Evolutionary conservation across 108 stramenopile species (phyloP).

Genomic region (Nitzschia palea): DNA sequence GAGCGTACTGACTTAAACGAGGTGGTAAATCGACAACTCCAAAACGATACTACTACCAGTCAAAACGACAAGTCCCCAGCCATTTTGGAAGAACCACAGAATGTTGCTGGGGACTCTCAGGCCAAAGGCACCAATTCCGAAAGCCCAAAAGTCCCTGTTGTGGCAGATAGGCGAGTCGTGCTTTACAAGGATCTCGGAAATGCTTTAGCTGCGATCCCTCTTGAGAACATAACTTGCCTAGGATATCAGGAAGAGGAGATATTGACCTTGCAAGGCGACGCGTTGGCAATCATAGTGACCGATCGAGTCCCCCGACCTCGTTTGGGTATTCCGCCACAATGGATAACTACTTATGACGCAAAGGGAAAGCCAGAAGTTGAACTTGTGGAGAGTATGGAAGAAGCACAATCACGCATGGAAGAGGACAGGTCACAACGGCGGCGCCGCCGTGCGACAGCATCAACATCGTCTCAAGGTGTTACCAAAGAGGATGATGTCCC

Average conservation of each 20-base stretch:
- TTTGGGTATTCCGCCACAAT: constrained; percentile 61
- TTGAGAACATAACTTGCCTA: constrained; percentile 34
- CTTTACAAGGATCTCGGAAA: constrained; percentile 16
- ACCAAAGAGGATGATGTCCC: not conserved
- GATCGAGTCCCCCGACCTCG: constrained; percentile 54
- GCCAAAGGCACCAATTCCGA: no score
- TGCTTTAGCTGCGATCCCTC: constrained; percentile 17
- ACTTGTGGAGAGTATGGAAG: not conserved
- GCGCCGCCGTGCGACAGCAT: not conserved
- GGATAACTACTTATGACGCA: constrained; percentile 25
- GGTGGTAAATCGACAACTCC: no score
- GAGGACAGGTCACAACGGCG: not conserved
- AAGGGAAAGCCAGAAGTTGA: not conserved
- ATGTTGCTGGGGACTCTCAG: no score
- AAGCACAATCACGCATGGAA: constrained; percentile 15
- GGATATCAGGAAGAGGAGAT: constrained; percentile 61
- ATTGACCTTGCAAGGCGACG: constrained; percentile 43
- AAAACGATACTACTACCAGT: no score
- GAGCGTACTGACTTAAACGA: no score
- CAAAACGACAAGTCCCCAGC: no score
- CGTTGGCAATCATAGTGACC: constrained; percentile 55
- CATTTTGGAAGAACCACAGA: no score
- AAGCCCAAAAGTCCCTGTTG: no score
- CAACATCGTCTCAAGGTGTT: no score
- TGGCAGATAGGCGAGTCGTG: not conserved